Conservation (phyloP, 2,329 filamentous ascomycete genomes). For the Curvularia spicifera region DNA sequence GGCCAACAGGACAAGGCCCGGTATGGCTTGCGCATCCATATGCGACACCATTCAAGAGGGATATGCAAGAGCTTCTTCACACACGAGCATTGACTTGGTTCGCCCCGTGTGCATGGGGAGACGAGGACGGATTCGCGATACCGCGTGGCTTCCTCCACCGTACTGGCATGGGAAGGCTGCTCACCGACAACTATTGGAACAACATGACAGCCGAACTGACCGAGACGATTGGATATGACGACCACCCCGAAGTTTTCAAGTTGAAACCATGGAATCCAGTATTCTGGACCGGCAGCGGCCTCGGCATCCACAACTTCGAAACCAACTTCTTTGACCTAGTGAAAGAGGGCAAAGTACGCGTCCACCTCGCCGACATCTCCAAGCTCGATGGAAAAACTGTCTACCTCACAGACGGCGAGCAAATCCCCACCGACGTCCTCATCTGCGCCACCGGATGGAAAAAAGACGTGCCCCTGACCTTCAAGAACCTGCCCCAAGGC, state of each 20-base stretch:
- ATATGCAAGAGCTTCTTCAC: not conserved
- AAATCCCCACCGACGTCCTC: not conserved
- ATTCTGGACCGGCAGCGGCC: not conserved
- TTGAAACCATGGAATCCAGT: slow-evolving; percentile 1
- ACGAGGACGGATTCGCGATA: not conserved
- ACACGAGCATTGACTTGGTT: slow-evolving; percentile 1
- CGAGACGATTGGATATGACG: not conserved
- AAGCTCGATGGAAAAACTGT: slow-evolving; percentile 1
- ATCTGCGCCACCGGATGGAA: not conserved
- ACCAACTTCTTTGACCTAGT: slow-evolving; percentile 1
- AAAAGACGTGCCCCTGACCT: not conserved
- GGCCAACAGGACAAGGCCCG: not conserved
- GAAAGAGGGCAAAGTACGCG: not conserved
- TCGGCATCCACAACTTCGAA: not conserved
- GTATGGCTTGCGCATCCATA: not conserved
- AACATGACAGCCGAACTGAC: not conserved
- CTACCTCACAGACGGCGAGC: not conserved
- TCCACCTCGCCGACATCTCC: not conserved
- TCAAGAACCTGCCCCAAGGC: not conserved
- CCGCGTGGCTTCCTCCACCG: not conserved
- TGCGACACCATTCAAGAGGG: not conserved
- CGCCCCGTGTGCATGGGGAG: not conserved
- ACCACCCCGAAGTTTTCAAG: not conserved
- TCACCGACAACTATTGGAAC: not conserved
- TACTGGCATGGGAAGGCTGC: slow-evolving; percentile 1